Conservation (phyloP, 2,329 filamentous ascomycete genomes). For the Penicillium brevicompactum region DNA sequence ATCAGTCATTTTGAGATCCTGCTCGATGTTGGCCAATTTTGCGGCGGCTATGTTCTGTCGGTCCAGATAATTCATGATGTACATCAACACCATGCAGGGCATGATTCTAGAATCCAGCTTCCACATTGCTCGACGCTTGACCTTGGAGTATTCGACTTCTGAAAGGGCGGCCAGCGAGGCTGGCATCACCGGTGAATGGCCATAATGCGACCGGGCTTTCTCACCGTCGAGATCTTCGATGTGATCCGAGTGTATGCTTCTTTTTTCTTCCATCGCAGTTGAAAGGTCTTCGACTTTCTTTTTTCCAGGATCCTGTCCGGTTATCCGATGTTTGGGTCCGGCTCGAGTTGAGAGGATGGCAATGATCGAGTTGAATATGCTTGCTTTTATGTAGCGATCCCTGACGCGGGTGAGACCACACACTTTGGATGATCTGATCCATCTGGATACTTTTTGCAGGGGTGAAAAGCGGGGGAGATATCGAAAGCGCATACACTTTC, state of each 20-base stretch:
- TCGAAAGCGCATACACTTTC: too few relatives aligned
- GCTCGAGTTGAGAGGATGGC: too few relatives aligned
- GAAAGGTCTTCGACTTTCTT: too few relatives aligned
- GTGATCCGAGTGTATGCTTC: too few relatives aligned
- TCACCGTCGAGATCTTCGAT: too few relatives aligned
- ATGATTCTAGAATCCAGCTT: constrained; percentile 58
- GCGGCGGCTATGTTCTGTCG: neutral
- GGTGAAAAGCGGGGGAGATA: neutral
- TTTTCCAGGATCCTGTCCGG: too few relatives aligned
- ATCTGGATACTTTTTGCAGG: neutral
- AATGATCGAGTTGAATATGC: too few relatives aligned
- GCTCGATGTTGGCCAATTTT: constrained; percentile 5
- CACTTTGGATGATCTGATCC: neutral
- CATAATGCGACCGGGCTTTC: neutral
- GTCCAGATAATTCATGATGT: constrained; percentile 54
- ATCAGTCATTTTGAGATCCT: constrained; percentile 46
- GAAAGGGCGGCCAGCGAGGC: neutral
- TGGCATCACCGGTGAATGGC: neutral
- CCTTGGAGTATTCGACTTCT: neutral
- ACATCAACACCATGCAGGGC: constrained; percentile 54
- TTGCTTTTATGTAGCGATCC: too few relatives aligned
- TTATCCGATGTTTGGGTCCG: too few relatives aligned
- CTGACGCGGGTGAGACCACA: too few relatives aligned
- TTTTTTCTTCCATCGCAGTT: too few relatives aligned
- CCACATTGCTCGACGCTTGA: constrained; percentile 13